These are phyloP conservation scores for Saturnispora dispora DNA, from an alignment of 805 yeast genomes.

Conservation along the genomic window DNA sequence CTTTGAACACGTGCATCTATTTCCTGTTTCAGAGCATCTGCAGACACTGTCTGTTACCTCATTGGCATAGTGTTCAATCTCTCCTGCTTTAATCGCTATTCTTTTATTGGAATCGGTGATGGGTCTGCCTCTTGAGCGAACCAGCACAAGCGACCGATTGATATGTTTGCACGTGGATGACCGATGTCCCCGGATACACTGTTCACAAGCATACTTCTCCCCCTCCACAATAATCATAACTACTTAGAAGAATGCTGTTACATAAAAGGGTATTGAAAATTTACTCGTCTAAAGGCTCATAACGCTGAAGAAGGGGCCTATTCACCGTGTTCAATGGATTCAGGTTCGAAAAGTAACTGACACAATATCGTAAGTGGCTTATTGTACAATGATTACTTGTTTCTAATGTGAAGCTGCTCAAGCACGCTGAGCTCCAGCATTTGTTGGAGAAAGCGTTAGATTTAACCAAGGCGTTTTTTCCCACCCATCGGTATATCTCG, in stretches of 20 bases:
- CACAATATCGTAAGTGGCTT: too few species aligned
- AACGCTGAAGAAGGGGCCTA: background rate
- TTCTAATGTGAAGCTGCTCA: background rate
- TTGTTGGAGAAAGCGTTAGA: background rate
- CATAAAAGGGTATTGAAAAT: background rate
- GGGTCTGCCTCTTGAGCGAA: conserved; percentile 86
- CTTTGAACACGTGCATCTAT: conserved; percentile 3
- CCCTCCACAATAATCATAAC: conserved; percentile 71
- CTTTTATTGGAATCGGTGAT: conserved; percentile 48
- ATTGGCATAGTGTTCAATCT: conserved; percentile 3
- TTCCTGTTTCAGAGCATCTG: background rate
- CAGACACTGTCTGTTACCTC: background rate
- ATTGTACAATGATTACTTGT: background rate
- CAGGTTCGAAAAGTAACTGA: background rate
- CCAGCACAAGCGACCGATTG: conserved; percentile 71
- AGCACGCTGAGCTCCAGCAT: background rate
- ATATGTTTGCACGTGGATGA: conserved; percentile 82
- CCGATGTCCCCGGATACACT: conserved; percentile 89
- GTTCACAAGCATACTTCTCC: conserved; percentile 72
- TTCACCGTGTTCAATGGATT: background rate
- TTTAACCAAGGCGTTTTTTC: background rate
- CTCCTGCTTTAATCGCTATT: conserved; percentile 49
- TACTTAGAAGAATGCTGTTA: background rate
- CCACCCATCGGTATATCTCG: background rate
- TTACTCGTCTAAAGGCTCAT: background rate